Evolutionary conservation across 768 basidiomycete genomes (phyloP).

Genomic region (Fistulinella prunicolor): DNA sequence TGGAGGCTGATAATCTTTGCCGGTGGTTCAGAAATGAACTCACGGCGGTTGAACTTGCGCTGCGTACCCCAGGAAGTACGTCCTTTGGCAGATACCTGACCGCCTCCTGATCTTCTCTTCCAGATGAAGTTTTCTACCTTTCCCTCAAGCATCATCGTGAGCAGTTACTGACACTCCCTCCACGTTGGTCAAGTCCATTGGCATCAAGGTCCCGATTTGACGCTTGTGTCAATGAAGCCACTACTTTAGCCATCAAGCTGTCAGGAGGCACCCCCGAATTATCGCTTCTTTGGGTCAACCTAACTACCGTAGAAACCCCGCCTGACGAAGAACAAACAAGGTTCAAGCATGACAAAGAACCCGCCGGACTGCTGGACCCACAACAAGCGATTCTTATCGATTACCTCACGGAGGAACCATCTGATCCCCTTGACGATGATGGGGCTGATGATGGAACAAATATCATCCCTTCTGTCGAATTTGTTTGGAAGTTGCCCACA

Average conservation of each 20-base stretch:
- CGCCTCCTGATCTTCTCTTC: too few relatives aligned
- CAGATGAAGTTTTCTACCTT: background rate
- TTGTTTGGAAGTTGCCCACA: too few relatives aligned
- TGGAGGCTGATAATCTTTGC: conserved; percentile 35
- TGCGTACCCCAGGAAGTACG: conserved; percentile 11
- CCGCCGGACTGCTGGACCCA: background rate
- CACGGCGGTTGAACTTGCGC: conserved; percentile 12
- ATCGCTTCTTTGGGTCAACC: background rate
- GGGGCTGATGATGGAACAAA: too few relatives aligned
- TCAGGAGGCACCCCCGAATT: background rate
- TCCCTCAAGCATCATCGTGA: background rate
- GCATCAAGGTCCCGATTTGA: conserved; percentile 6
- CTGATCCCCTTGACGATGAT: too few relatives aligned
- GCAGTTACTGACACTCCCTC: background rate
- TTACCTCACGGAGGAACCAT: conserved; percentile 2
- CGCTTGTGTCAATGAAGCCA: conserved; percentile 9
- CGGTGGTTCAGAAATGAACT: conserved; percentile 33
- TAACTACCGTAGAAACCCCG: background rate
- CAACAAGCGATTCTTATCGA: conserved; percentile 1
- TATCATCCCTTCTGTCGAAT: too few relatives aligned
- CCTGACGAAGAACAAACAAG: background rate
- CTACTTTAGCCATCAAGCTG: background rate
- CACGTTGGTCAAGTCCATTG: conserved; percentile 16
- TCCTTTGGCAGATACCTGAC: too few relatives aligned
- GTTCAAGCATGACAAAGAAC: background rate